Evolutionary conservation across 1,284 basidiomycete genomes (phyloP).

Genomic region (Tilletia indica): DNA sequence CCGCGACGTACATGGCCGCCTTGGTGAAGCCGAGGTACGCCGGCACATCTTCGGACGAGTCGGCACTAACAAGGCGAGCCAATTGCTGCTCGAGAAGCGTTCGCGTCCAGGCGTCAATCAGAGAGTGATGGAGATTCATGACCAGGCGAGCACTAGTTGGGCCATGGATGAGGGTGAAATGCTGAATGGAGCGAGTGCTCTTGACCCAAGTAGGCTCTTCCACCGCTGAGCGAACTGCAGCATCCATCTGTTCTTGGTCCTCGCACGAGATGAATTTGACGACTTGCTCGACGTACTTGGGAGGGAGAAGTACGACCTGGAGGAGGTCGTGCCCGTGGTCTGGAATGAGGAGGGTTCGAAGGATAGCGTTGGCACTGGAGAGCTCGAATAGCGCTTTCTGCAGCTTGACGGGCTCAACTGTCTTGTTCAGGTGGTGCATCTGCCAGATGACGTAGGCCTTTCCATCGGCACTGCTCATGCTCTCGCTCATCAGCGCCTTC

Average conservation of each 20-base stretch:
- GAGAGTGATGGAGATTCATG: conserved; percentile 1
- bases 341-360: background rate
- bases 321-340: background rate
- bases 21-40: background rate
- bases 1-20: background rate
- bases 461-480: background rate
- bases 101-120: conserved; percentile 3
- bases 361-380: background rate
- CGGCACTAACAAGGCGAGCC: background rate
- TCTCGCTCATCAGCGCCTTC: conserved; percentile 6
- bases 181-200: background rate
- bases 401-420: background rate
- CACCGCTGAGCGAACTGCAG: background rate
- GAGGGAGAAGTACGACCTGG: background rate
- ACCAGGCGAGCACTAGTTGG: background rate
- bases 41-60: background rate
- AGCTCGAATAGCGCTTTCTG: background rate
- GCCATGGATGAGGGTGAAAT: conserved; percentile 3
- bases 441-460: conserved; percentile 4
- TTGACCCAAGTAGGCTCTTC: background rate
- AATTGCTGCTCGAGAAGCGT: background rate
- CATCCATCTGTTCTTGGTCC: background rate
- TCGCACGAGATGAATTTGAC: background rate
- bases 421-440: conserved; percentile 1
- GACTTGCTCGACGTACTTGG: background rate